Evolutionary conservation across 2,329 filamentous ascomycete species (phyloP).

Genomic region (Ophiostoma ips): DNA sequence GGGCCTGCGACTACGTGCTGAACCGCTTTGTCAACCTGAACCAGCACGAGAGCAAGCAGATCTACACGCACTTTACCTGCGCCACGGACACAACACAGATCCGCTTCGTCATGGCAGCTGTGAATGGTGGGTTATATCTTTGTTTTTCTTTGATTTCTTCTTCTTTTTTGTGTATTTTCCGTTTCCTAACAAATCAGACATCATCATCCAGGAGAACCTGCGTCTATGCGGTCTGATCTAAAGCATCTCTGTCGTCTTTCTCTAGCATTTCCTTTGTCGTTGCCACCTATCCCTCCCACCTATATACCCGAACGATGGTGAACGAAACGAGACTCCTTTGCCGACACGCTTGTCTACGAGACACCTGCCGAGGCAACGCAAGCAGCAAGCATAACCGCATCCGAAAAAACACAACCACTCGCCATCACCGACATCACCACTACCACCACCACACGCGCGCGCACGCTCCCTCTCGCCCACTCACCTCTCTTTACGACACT

Average conservation of each 20-base stretch:
- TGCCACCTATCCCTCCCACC: neutral
- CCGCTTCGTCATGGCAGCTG: slow-evolving; percentile 97
- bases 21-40: slow-evolving; percentile 98
- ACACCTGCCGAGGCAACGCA: too few relatives aligned
- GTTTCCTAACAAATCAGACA: slow-evolving; percentile 53
- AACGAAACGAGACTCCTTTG: neutral
- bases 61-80: slow-evolving; percentile 99
- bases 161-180: neutral
- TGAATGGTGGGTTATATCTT: slow-evolving; percentile 60
- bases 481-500: slow-evolving; percentile 20
- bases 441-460: too few relatives aligned
- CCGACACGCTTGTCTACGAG: neutral
- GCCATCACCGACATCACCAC: too few relatives aligned
- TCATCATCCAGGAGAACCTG: slow-evolving; percentile 99
- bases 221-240: slow-evolving; percentile 29
- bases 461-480: neutral
- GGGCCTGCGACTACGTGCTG: slow-evolving; percentile 95
- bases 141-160: neutral
- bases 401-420: too few relatives aligned
- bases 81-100: slow-evolving; percentile 98
- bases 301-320: slow-evolving; percentile 12
- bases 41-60: slow-evolving; percentile 98
- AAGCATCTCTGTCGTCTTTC: neutral
- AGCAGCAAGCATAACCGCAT: too few relatives aligned
- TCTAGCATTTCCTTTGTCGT: slow-evolving; percentile 9